These are phyloP conservation scores for Pyricularia grisea DNA, from an alignment of 2,329 filamentous ascomycete genomes.

Conservation along the genomic window DNA sequence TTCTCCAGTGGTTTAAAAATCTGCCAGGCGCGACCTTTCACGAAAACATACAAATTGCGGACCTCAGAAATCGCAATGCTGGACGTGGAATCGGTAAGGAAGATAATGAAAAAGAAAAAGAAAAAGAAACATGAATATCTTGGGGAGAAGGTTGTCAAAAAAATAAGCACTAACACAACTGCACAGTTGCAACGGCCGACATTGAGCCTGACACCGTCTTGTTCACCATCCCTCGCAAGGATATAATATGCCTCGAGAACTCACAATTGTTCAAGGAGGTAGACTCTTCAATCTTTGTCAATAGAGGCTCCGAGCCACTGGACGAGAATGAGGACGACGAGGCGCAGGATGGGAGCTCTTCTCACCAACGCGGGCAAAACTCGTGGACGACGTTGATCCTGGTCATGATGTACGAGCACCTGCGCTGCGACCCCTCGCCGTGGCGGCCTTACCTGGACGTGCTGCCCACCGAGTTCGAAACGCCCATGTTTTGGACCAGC, in stretches of 20 bases:
- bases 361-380: constrained; percentile 24
- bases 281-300: constrained; percentile 38
- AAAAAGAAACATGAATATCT: no score
- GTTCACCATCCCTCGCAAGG: constrained; percentile 66
- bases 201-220: constrained; percentile 68
- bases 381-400: constrained; percentile 58
- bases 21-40: constrained; percentile 45
- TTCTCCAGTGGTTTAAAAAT: constrained; percentile 44
- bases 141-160: no score
- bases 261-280: constrained; percentile 55
- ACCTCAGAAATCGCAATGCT: constrained; percentile 38
- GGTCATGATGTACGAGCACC: constrained; percentile 68
- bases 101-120: not conserved
- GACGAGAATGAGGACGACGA: constrained; percentile 26
- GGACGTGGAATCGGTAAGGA: constrained; percentile 46
- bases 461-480: constrained; percentile 65
- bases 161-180: not conserved
- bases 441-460: constrained; percentile 76
- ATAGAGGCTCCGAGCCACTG: constrained; percentile 15
- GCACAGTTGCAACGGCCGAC: constrained; percentile 57
- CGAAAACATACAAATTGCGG: constrained; percentile 38
- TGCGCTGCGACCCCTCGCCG: constrained; percentile 44
- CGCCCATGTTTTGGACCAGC: constrained; percentile 80
- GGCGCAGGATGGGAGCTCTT: constrained; percentile 20
- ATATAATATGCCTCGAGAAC: constrained; percentile 64